Evolutionary conservation across 495 filamentous ascomycete genomes (phyloP), one percentile per base, ranked within the genome.

Genomic region (Hypoxylon rickii): DNA sequence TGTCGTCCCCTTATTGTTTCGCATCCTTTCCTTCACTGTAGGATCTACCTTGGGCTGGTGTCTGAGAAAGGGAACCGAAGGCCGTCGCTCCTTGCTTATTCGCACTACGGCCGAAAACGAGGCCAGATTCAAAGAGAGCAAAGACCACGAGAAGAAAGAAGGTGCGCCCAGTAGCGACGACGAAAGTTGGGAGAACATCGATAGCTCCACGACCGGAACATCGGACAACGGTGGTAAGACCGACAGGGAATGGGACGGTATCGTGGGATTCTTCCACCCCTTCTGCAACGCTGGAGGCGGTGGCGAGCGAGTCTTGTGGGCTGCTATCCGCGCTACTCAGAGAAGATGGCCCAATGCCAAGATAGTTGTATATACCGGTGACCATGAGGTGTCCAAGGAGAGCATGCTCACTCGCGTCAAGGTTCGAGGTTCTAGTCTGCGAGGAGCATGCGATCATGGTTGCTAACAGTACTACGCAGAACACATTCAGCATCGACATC

Each of bases 251-350:
- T 96, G 88, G 88, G 76, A 86, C 57, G 92, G 92, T 3, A 74
- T 96, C 21, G 83, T 96, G 32, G 94, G 92, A 13, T 97, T 98
- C 81, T 96, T 98, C 65, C 94, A 98, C 68, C 94, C 94, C 7
- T 97, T 96, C 71, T 96, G 91, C 71, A 97, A 97, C 74, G 95
- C 94, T 33, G 94, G 93, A 20, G 94, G 94, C 24, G 94, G 94
- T 33, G 94, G 95, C 51, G 94, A 98, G 75, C 82, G 94, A 69
- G 95, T 98, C 21, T 83, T 98, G 34, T 98, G 94, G 92, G 93
- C 92, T 56, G 94, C 95, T 7, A 87, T 98, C 46, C 85, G 87
- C 60, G 90, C 95, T 21, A 96, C 90, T 3, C 94, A 97, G 73
- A 83, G 85, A 53, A 84, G 89, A 55, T 96, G 89, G 86, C 93